A percentile compares a stretch with the other conserved stretches of the same genome.
Conservation (phyloP, 169 alveolate genomes). For the Eimeria sp. region DNA sequence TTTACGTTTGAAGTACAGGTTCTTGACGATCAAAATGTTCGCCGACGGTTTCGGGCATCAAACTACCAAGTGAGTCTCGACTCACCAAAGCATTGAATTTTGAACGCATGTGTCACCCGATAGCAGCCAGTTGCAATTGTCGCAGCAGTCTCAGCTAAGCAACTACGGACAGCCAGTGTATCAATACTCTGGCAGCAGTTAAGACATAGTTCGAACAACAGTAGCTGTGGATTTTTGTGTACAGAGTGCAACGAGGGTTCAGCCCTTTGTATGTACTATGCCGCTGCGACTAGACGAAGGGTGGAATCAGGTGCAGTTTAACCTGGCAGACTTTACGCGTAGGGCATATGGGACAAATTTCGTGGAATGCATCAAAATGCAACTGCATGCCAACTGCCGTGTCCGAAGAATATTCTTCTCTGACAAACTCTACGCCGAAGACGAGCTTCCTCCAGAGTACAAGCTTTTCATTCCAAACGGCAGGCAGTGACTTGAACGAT, state of each 20-base stretch:
- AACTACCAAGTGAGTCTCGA: constrained; percentile 94
- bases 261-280: constrained; percentile 98
- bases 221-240: background rate
- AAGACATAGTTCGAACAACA: background rate
- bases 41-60: constrained; percentile 98
- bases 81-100: background rate
- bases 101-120: constrained; percentile 11
- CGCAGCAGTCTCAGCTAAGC: background rate
- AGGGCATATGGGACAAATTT: constrained; percentile 99
- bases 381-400: constrained; percentile 98
- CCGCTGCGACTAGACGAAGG: constrained; percentile 99
- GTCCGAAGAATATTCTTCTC: constrained; percentile 98
- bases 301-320: constrained; percentile 98
- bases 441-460: constrained; percentile 92
- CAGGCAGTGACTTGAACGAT: constrained; percentile 33
- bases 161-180: too few relatives aligned
- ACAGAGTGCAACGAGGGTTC: constrained; percentile 95
- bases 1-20: constrained; percentile 98
- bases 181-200: background rate
- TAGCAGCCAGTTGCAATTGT: background rate
- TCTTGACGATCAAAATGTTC: constrained; percentile 97
- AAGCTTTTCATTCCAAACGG: constrained; percentile 88
- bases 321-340: constrained; percentile 97
- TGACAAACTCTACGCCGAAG: constrained; percentile 94
- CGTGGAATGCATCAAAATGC: constrained; percentile 97